Evolutionary conservation across 1,139 yeast species (phyloP), one percentile per base, ranked within the genome.

Genomic region (Magnusiomyces ingens): DNA sequence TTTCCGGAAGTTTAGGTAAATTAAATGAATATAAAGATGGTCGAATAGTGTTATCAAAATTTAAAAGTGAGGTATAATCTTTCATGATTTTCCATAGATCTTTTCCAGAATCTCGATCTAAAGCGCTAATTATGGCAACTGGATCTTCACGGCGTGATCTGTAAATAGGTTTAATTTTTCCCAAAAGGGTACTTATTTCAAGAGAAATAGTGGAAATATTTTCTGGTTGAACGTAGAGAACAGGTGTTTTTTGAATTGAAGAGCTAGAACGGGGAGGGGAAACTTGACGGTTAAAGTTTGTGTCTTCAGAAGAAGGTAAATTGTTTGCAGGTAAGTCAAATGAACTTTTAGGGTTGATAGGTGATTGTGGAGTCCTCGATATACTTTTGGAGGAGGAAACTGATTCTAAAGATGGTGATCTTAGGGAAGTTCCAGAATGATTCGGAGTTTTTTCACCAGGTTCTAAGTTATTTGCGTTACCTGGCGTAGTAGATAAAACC

Each of bases 11-110:
- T n/a, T 75, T 74, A 68, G 18, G 85, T 77, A 60, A 69, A 12
- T 83, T 79, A 57, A 79, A 82, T 42, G 79, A 74, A 26, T 78
- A 61, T 3, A 72, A 29, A 8, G 53, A 73, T 3, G 80, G 76
- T 53, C 86, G 71, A 6, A 85, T 71, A 50, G 76, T 78, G 32
- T 71, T 68, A 65, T 86, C 91, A 54, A 88, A 75, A 13, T 75
- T 74, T 6, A 70, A 59, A 29, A 88, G 67, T 60, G 84, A 84
- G 1, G 76, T 70, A 54, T 78, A 75, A 2, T 82, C 72, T 63
- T 89, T 88, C 32, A 82, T 71, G 52, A 85, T 77, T 59, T 82
- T 76, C 86, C 94, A 88, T 76, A 85, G 78, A 62, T 82, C 88
- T 60, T 82, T 82, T 35, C 72, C 74, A 1, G 83, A 70, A 10